Evolutionary conservation across 257 asterid species (phyloP).

Genomic region (Orobanche coerulescens): DNA sequence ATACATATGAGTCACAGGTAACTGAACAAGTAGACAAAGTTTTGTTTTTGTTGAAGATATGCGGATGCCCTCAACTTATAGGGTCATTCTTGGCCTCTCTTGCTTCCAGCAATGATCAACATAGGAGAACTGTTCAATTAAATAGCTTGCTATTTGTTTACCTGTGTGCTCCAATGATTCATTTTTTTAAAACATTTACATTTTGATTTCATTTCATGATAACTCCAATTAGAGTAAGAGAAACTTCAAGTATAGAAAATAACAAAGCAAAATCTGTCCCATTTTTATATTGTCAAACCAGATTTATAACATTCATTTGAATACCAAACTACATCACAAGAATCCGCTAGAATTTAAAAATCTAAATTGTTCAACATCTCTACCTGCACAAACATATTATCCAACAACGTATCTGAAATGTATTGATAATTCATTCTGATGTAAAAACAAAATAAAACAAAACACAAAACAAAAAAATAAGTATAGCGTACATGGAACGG

Average conservation of each 20-base stretch:
- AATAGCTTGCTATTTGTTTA: constrained; percentile 11
- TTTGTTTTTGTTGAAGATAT: background rate
- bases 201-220: background rate
- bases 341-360: background rate
- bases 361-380: constrained; percentile 1
- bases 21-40: background rate
- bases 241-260: background rate
- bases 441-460: background rate
- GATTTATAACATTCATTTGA: background rate
- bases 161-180: background rate
- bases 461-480: background rate
- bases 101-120: constrained; percentile 9
- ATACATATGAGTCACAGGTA: background rate
- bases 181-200: constrained; percentile 6
- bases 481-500: constrained; percentile 60
- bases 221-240: background rate
- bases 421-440: constrained; percentile 5
- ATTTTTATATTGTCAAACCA: background rate
- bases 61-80: background rate
- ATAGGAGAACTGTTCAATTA: constrained; percentile 2
- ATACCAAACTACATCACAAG: constrained; percentile 9
- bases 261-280: background rate
- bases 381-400: background rate
- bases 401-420: background rate
- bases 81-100: background rate